A percentile compares a stretch with the other conserved stretches of the same genome.
Evolutionary conservation across 768 basidiomycete species (phyloP).

Genomic region (Hericium coralloides): DNA sequence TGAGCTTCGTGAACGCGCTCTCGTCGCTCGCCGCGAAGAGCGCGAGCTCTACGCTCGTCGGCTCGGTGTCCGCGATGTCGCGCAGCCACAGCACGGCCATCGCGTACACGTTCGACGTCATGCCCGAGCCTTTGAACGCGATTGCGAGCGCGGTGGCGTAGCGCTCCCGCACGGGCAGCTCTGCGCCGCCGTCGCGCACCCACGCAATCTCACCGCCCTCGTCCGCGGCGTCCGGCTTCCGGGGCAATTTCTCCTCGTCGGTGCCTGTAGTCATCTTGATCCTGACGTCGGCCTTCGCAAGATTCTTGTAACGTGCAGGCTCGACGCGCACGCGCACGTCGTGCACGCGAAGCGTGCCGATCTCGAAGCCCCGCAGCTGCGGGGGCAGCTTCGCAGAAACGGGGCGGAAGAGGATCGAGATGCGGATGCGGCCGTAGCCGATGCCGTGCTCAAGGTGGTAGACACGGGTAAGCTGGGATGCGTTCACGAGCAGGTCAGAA

Average conservation of each 20-base stretch:
- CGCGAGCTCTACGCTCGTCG: slow-evolving; percentile 35
- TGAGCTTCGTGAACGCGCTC: slow-evolving; percentile 19
- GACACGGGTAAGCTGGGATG: slow-evolving; percentile 46
- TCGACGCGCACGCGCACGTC: slow-evolving; percentile 21
- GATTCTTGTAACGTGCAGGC: slow-evolving; percentile 22
- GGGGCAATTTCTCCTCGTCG: slow-evolving; percentile 31
- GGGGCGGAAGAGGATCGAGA: slow-evolving; percentile 61
- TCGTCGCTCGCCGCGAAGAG: slow-evolving; percentile 23
- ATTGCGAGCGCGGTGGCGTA: slow-evolving; percentile 35
- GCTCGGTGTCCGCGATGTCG: slow-evolving; percentile 42
- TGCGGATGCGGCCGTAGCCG: slow-evolving; percentile 53
- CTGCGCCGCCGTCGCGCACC: slow-evolving; percentile 30
- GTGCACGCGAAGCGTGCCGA: slow-evolving; percentile 52
- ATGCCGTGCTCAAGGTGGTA: slow-evolving; percentile 65
- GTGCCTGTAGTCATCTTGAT: slow-evolving; percentile 34
- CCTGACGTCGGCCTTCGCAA: slow-evolving; percentile 31
- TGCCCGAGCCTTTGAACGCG: slow-evolving; percentile 35
- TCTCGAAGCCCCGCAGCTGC: slow-evolving; percentile 57
- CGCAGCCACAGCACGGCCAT: slow-evolving; percentile 47
- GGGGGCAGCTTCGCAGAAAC: slow-evolving; percentile 51
- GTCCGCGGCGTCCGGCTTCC: slow-evolving; percentile 21
- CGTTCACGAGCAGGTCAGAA: slow-evolving; percentile 26
- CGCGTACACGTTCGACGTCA: slow-evolving; percentile 18
- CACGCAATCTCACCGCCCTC: slow-evolving; percentile 24
- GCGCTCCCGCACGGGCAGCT: slow-evolving; percentile 39